Conservation (phyloP, 2,329 filamentous ascomycete genomes). For the Penicillium frequentans region DNA sequence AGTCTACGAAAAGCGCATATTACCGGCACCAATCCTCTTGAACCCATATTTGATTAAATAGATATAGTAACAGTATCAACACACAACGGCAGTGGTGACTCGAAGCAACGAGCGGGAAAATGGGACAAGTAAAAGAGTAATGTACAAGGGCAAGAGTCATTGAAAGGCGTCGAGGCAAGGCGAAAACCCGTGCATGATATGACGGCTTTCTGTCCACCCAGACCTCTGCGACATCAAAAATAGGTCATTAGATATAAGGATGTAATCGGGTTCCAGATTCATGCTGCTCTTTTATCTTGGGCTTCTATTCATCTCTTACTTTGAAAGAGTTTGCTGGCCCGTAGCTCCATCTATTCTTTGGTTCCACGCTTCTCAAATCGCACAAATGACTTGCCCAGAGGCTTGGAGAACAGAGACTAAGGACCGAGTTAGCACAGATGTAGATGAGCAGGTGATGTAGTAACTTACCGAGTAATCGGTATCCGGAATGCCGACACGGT, state of each 20-base stretch:
- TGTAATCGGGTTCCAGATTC: background rate
- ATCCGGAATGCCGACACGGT: conserved; percentile 32
- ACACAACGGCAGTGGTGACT: background rate
- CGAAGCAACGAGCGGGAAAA: conserved; percentile 1
- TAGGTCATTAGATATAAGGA: conserved; percentile 17
- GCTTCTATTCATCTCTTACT: background rate
- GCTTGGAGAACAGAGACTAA: conserved; percentile 68
- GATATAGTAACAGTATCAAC: conserved; percentile 19
- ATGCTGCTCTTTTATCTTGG: background rate
- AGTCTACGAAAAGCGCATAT: background rate
- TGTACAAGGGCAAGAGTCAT: conserved; percentile 21
- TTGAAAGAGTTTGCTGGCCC: background rate
- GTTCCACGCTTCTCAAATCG: conserved; percentile 63
- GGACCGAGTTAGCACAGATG: conserved; percentile 10
- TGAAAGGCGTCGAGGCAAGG: conserved; percentile 3
- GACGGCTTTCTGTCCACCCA: background rate
- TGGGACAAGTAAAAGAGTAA: conserved; percentile 10
- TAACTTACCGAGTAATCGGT: conserved; percentile 57
- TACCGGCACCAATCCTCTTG: background rate
- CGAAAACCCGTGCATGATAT: background rate
- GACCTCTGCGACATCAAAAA: conserved; percentile 2
- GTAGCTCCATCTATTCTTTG: conserved; percentile 27
- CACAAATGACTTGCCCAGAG: conserved; percentile 68
- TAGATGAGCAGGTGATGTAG: background rate
- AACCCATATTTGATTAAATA: conserved; percentile 13